Percentiles rank a stretch among this genome's conserved stretches.
Evolutionary conservation across 768 basidiomycete species (phyloP).

Genomic region (Leucosporidium scottii): DNA sequence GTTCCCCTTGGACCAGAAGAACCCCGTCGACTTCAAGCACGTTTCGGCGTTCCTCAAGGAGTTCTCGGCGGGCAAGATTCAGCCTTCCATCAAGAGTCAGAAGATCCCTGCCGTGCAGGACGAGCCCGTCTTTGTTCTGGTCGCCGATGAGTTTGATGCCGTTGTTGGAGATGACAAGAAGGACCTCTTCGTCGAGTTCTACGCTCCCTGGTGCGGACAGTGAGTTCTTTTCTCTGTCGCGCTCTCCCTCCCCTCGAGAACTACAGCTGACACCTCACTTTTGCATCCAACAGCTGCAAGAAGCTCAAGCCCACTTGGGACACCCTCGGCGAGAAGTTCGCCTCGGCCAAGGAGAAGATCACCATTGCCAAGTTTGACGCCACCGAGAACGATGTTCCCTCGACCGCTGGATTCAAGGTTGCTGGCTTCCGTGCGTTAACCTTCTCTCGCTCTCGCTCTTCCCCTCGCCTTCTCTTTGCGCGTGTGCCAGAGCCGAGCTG

Average conservation of each 20-base stretch:
- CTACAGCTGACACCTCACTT: neutral
- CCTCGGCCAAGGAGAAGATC: conserved; percentile 43
- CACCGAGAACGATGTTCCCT: conserved; percentile 89
- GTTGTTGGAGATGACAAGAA: conserved; percentile 72
- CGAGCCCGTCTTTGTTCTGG: conserved; percentile 72
- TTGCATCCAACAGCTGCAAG: conserved; percentile 63
- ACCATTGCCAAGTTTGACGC: conserved; percentile 82
- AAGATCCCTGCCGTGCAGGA: conserved; percentile 76
- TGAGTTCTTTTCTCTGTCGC: conserved; percentile 23
- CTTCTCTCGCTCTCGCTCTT: neutral
- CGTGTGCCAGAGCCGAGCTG: no score
- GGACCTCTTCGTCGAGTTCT: conserved; percentile 95
- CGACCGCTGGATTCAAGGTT: conserved; percentile 77
- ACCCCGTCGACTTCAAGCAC: conserved; percentile 54
- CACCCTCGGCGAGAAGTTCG: conserved; percentile 75
- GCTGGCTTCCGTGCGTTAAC: conserved; percentile 53
- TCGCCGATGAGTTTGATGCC: conserved; percentile 82
- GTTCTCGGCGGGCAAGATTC: conserved; percentile 64
- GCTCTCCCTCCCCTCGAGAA: neutral
- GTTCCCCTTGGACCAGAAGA: conserved; percentile 65
- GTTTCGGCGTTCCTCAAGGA: conserved; percentile 57
- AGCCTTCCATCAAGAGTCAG: conserved; percentile 82
- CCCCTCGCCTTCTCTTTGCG: neutral
- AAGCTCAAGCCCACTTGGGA: conserved; percentile 94
- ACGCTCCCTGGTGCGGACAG: conserved; percentile 76